These are phyloP conservation scores for Metroxylon sagu DNA, from an alignment of 176 grass and related monocot species.

Conservation along the genomic window DNA sequence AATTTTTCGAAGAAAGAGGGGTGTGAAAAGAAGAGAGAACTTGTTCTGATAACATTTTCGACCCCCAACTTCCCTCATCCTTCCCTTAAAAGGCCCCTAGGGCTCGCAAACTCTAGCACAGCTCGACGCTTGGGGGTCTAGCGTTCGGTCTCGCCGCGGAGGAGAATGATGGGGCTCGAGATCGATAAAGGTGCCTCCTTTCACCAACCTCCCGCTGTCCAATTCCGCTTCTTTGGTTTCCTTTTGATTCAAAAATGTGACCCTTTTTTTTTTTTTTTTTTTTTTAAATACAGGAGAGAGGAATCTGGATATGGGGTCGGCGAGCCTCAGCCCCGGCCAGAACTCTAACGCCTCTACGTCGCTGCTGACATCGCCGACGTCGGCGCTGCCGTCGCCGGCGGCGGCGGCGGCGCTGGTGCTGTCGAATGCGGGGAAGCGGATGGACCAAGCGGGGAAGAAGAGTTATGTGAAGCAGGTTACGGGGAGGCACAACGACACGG, in stretches of 20 bases:
- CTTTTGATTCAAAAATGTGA: no score
- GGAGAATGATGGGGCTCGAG: no score
- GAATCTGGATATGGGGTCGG: background rate
- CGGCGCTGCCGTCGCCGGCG: constrained; percentile 5
- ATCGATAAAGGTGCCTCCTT: background rate
- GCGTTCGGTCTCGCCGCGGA: background rate
- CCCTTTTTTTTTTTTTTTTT: no score
- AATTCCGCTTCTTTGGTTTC: no score
- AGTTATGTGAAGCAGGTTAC: constrained; percentile 93
- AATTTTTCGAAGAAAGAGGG: no score
- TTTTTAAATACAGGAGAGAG: constrained; percentile 1
- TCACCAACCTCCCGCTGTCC: no score
- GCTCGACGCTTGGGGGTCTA: no score
- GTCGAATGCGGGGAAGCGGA: constrained; percentile 45
- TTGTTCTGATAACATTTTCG: no score
- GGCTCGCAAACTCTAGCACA: no score
- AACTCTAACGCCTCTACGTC: constrained; percentile 10
- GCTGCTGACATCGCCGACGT: constrained; percentile 5
- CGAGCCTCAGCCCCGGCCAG: background rate
- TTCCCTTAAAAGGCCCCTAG: no score
- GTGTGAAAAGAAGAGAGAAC: no score
- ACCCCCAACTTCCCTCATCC: no score
- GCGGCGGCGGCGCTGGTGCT: constrained; percentile 37
- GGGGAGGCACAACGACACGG: constrained; percentile 76
- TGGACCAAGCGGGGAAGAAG: constrained; percentile 63